Evolutionary conservation across 805 yeast species (phyloP), one percentile per base, ranked within the genome.

Genomic region (Myxozyma mucilagina): DNA sequence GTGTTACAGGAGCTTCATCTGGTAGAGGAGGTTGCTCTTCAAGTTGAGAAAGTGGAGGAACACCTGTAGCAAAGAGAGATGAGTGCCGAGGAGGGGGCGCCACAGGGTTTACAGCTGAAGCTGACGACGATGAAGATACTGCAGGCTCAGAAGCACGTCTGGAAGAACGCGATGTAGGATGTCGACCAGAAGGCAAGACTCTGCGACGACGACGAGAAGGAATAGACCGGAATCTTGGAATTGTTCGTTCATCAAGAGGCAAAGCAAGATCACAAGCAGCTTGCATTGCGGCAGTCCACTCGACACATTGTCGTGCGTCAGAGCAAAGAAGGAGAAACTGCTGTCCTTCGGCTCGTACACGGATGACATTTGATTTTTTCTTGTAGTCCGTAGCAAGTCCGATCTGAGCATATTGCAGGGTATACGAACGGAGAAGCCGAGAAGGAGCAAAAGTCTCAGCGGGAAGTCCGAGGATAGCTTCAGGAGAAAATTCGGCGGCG

Each of bases 361-460:
- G 76, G 43, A 91, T 73, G 4, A 87, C 89, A 70, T 84, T 82
- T 16, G 82, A 79, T 65, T 81, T 82, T 72, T 90, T 90, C 59
- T 80, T 82, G 73, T 90, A 90, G 74, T 93, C 99, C 1, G 84
- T 79, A 0, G 98, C 97, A 13, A 90, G 76, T 0, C 99, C 99
- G 48, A 89, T 75, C 68, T 81, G 85, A 11, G 94, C 92, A 74
- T 86, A 86, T 73, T 94, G 98, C 42, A 93, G 78, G 1, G 97
- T 85, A 73, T 84, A 92, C 0, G 90, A 82, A 64, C 86, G 79
- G 43, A 70, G 31, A 45, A 72, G 64, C 20, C 53, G 36, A 24
- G 64, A 67, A 7, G 64, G 58, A 16, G 69, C 58, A 52, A 65
- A 63, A 49, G 68, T 31, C 36, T 59, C 53, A n/a, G 53, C 56